A percentile compares a stretch with the other conserved stretches of the same genome.
Conservation (phyloP, 2,329 filamentous ascomycete genomes). For the Aspergillus melleus region DNA sequence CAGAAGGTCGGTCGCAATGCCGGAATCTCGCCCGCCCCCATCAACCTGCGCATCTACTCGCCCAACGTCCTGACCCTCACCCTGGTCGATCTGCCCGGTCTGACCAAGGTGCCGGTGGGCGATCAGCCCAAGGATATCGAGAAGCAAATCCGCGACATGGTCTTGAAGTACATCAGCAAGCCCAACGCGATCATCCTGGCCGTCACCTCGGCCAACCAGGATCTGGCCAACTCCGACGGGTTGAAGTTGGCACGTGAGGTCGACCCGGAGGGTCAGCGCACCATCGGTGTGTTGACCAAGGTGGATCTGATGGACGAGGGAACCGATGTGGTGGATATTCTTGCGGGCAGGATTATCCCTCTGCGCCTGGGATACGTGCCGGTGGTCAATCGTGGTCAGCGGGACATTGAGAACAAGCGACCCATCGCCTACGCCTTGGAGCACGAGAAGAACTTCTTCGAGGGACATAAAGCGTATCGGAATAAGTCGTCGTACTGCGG, state of each 20-base stretch:
- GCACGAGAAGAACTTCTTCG: constrained; percentile 94
- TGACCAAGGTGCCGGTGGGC: constrained; percentile 95
- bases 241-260: constrained; percentile 95
- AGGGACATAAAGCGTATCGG: constrained; percentile 96
- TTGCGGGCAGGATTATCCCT: constrained; percentile 95
- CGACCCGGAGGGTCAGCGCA: constrained; percentile 94
- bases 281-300: constrained; percentile 97
- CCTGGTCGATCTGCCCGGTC: constrained; percentile 89
- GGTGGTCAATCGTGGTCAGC: constrained; percentile 95
- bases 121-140: constrained; percentile 97
- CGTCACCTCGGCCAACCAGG: constrained; percentile 93
- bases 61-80: constrained; percentile 97
- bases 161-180: constrained; percentile 97
- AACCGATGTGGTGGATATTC: constrained; percentile 96
- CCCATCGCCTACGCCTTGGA: constrained; percentile 87
- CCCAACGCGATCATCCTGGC: constrained; percentile 97
- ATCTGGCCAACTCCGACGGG: constrained; percentile 97
- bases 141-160: constrained; percentile 95
- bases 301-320: constrained; percentile 99
- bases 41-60: constrained; percentile 97
- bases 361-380: constrained; percentile 93
- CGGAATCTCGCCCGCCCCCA: constrained; percentile 93
- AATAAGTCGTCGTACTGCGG: constrained; percentile 99
- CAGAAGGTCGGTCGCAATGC: constrained; percentile 94
- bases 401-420: constrained; percentile 98